phyloP scores from a whole-genome alignment of 805 yeast species.

The Kluyveromyces wickerhamii region DNA sequence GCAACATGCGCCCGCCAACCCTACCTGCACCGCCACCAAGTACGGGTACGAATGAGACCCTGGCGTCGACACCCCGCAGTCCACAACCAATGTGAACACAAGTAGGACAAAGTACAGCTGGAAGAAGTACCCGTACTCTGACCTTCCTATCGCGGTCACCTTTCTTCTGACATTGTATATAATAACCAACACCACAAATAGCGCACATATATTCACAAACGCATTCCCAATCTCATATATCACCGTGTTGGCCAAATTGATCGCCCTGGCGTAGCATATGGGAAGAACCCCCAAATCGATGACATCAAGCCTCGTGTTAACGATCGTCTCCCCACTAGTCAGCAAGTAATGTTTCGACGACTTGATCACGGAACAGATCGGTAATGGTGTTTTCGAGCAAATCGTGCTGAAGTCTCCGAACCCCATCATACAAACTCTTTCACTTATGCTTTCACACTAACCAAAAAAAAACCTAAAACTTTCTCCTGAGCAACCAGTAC shows the following conservation, averaged over 20 bases:
- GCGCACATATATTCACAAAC: conserved; percentile 70
- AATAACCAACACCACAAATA: conserved; percentile 58
- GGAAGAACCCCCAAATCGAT: conserved; percentile 56
- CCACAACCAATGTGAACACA: conserved; percentile 66
- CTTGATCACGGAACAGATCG: conserved; percentile 69
- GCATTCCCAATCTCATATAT: conserved; percentile 86
- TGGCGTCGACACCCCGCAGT: conserved; percentile 90
- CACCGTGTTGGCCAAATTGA: conserved; percentile 83
- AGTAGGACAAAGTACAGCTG: conserved; percentile 50
- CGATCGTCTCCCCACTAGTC: conserved; percentile 16
- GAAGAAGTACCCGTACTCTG: conserved; percentile 73
- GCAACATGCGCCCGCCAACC: conserved; percentile 64
- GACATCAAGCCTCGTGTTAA: conserved; percentile 9
- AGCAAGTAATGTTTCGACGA: conserved; percentile 34
- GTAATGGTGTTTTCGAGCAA: conserved; percentile 64
- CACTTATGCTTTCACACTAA: too few relatives aligned
- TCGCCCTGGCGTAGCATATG: conserved; percentile 75
- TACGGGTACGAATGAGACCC: conserved; percentile 67
- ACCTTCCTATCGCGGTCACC: conserved; percentile 91
- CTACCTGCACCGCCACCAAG: conserved; percentile 77
- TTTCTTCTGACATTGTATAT: conserved; percentile 71
- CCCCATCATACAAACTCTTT: too few relatives aligned
- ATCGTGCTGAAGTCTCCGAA: conserved; percentile 32
- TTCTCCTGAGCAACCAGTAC: too few relatives aligned
- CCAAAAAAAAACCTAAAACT: too few relatives aligned